Evolutionary conservation across 345 rosid species (phyloP), one percentile per base, ranked within the genome.

Genomic region (Brassica cretica): DNA sequence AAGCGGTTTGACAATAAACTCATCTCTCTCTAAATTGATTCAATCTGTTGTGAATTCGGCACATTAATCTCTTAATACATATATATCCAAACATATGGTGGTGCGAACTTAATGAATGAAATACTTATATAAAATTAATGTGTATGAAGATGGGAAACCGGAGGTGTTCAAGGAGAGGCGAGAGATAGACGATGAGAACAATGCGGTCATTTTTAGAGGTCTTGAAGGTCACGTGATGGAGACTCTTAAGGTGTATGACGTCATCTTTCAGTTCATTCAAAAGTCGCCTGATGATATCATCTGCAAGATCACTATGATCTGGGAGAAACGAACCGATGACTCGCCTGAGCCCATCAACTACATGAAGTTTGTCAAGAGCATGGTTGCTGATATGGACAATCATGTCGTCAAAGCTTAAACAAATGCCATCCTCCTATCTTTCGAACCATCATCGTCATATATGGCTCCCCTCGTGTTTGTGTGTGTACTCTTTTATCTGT

Each of bases 211-310:
- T 1, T 70, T 79, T 19, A 74, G 75, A 56, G 82, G 78, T 37
- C 78, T 79, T 0, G 82, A 79, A 49, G 82, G 82, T 8, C 82
- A 79, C 27, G 74, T 73, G 44, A 79, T 79, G 82, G 82, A 78
- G 65, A 0, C 12, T 2, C 82, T 78, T 12, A 78, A 78, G 64
- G 82, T 73, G 65, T 78, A 79, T 67, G 82, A 79, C 27, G 75
- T 69, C 66, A 74, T 64, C 3, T 69, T 79, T 11, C 78, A 79
- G 66, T 79, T 79, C 56, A 74, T 74, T 12, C 82, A 79, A 29
- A 79, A 69, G 30, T 68, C 78, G 1, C 78, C 78, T 39, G 67
- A 74, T 1, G 82, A 67, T 11, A 61, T 69, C 19, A 5, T 79
- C 51, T 79, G 82, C 56, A 79, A 79, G 72, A 5, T 79, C 41